Base-by-base conservation (phyloP, 2,329 filamentous ascomycete species). In the Botryotinia convoluta region DNA sequence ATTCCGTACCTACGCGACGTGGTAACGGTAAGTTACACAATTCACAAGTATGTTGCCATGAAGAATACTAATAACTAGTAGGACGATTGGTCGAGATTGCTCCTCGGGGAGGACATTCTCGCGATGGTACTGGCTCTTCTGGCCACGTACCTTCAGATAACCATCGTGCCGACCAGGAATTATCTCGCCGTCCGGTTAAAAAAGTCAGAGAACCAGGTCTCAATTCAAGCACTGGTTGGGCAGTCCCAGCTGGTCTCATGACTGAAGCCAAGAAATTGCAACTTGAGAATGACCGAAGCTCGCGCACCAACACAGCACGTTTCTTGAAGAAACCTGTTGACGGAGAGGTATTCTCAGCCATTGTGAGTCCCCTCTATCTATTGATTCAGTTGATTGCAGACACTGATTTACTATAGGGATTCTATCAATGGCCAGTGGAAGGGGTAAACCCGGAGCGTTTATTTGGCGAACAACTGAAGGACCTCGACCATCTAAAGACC, bases 401-500 rank as follows among this genome's bases (percentile, higher is more conserved):
- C 6, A 48, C 63, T 72, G n/a, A 72, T 26, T 20, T 37, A 37
- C 45, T 35, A 57, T 62, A 75, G 74, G 78, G 75, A 3, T 74
- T 69, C 45, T 79, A 78, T 48, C 61, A 77, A 16, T 80, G 78
- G 79, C 77, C 76, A 69, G 69, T 67, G 22, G 75, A 71, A 8
- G 45, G 68, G 18, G 65, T 65, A 4, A 44, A 44, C 18, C 76
- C 77, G 22, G 64, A 42, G 6, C 65, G 74, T 2, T 48, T 78
- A 26, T 72, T 79, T 22, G 75, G 76, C 20, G 63, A 54, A 1
- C 59, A 69, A 22, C 74, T 79, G 37, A 76, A 79, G 54, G 75
- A 76, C 29, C 74, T 80, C 3, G 71, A 79, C 48, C 44, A 71
- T 8, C 44, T 80, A 29, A 75, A 75, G 72, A 70, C 42, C 2